Evolutionary conservation across 2,329 filamentous ascomycete species (phyloP).

Genomic region (Penicillium palitans): DNA sequence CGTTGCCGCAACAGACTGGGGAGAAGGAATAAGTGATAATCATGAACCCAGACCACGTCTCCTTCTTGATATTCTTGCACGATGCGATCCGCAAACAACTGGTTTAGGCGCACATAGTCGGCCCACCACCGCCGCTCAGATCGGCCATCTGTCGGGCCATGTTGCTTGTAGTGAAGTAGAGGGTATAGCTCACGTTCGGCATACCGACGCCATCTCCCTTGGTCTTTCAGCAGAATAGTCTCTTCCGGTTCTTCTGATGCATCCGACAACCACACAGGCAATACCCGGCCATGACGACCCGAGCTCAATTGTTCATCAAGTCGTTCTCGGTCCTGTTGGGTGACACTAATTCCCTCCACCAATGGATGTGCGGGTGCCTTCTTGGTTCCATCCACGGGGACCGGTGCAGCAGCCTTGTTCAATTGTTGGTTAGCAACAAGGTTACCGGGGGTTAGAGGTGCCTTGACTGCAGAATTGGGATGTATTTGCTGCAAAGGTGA

Average conservation of each 20-base stretch:
- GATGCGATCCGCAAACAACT: constrained; percentile 86
- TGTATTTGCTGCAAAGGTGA: constrained; percentile 34
- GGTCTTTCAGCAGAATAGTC: constrained; percentile 71
- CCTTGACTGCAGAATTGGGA: constrained; percentile 28
- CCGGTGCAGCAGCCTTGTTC: constrained; percentile 75
- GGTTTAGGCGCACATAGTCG: constrained; percentile 91
- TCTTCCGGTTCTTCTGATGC: constrained; percentile 70
- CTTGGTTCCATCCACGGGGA: constrained; percentile 66
- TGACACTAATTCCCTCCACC: constrained; percentile 69
- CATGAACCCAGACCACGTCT: constrained; percentile 88
- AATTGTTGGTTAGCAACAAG: constrained; percentile 45
- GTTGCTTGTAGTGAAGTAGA: constrained; percentile 93
- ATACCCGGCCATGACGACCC: constrained; percentile 72
- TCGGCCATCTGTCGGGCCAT: constrained; percentile 82
- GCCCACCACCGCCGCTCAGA: constrained; percentile 81
- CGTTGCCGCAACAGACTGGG: constrained; percentile 85
- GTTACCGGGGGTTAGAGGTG: constrained; percentile 35
- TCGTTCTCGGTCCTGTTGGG: constrained; percentile 66
- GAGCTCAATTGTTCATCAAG: constrained; percentile 73
- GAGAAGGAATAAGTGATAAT: constrained; percentile 89
- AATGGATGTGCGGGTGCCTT: constrained; percentile 59
- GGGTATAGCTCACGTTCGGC: constrained; percentile 91
- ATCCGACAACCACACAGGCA: constrained; percentile 87
- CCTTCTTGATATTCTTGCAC: constrained; percentile 87
- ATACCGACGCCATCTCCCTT: constrained; percentile 83